Evolutionary conservation across 2,329 filamentous ascomycete genomes (phyloP), one percentile per base, ranked within the genome.

Genomic region (Fusarium duplospermum): DNA sequence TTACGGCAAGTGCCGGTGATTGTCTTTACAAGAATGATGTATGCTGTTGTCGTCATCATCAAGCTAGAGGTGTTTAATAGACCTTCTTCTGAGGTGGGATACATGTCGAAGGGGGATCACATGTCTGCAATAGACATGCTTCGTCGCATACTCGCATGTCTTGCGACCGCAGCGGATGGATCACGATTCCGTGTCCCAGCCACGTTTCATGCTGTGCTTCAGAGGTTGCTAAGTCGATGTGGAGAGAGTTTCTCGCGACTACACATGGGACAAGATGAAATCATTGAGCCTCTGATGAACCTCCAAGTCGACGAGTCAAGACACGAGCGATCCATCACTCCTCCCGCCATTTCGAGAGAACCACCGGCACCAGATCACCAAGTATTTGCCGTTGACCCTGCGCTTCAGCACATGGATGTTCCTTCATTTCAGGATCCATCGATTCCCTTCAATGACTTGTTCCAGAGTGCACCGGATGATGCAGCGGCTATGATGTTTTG

Each of bases 21-120:
- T 9, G 27, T 66, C 4, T 73, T 40, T 20, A 66, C 65, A 9
- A 63, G 70, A 22, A 71, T 71, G 64, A 60, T 64, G 54, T 63
- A 71, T 6, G 64, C 70, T 0, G 59, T 66, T 1, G 62, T 73
- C 0, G 62, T 71, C 1, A 42, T 73, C 10, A 58, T 69, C n/a
- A 73, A 73, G 14, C 35, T 60, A 0, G 56, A 67, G n/a, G 64
- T 67, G 2, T 67, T 66, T 1, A 35, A 35, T n/a, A 64, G 33
- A 14, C 62, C 62, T 2, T 60, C 54, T 18, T 29, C 38, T 4
- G 31, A 65, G 1, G 7, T 52, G 8, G 18, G 31, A 29, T 36
- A 50, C 27, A 42, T 36, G 27, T 31, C 57, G 1, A 57, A 59
- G 31, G 29, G n/a, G 7, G 31, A 38, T 4, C 27, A 14, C 4